Base-by-base conservation (phyloP, 192 early-diverging fungal species). In the Powellomyces hirtus region DNA sequence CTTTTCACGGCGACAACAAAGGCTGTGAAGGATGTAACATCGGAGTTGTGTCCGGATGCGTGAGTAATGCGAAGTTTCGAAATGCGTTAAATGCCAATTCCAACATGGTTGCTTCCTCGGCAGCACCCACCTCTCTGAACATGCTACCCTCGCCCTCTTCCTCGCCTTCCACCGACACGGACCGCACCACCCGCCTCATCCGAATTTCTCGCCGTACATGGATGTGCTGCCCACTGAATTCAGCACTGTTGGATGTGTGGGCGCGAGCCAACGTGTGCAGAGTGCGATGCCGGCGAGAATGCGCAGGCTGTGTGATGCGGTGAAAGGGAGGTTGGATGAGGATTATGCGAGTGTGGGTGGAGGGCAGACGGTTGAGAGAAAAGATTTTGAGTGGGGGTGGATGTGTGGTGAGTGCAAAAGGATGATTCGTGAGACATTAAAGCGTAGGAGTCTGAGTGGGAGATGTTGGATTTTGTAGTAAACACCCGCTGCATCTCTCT, bases 401-500 rank as follows among this genome's bases (percentile, higher is more conserved):
- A 26, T 56, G 18, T 13, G 22, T 16, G 27, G 53, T 33, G 16
- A 6, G 31, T 8, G 40, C 8, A 13, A 42, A 8, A 18, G 40
- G 18, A 42, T 8, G 18, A 42, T 13, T 8, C 18, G 40, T 13
- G 40, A 42, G 40, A 42, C 18, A 18, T 13, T 42, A 13, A 42
- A 13, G 40, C 40, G 40, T 18, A n/a, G n/a, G n/a, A n/a, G n/a
- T n/a, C n/a, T n/a, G n/a, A n/a, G n/a, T n/a, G n/a, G n/a, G n/a
- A n/a, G n/a, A n/a, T n/a, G n/a, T n/a, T n/a, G n/a, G n/a, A n/a
- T n/a, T 61, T 38, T n/a, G 16, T 10, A 20, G 59, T 61, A 5
- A 61, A 61, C 59, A 61, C 59, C 18, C 59, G 59, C 36, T 61
- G 59, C 42, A 38, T 61, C 31, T 61, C 59, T 7, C 59, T 61